Evolutionary conservation across 2,329 filamentous ascomycete species (phyloP).

Genomic region (Thielaviopsis ethacetica): DNA sequence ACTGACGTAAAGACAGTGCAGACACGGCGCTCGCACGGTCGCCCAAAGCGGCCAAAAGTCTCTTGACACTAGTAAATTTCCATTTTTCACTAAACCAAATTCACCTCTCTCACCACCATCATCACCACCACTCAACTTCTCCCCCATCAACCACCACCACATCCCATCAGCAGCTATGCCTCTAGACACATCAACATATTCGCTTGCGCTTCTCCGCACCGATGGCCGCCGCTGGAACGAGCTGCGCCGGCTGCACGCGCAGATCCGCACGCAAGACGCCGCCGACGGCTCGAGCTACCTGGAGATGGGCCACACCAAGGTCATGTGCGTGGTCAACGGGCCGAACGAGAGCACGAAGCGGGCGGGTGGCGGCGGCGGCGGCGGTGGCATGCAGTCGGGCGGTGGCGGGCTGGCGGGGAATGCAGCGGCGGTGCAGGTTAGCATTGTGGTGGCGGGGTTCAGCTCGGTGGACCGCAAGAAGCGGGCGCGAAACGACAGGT

Average conservation of each 20-base stretch:
- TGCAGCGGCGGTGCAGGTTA: slow-evolving; percentile 55
- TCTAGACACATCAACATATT: slow-evolving; percentile 85
- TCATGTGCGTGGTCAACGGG: slow-evolving; percentile 82
- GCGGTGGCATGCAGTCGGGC: not conserved
- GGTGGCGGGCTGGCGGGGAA: slow-evolving; percentile 10
- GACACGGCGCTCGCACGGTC: not conserved
- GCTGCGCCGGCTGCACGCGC: slow-evolving; percentile 70
- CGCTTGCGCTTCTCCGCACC: slow-evolving; percentile 65
- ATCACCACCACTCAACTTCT: not conserved
- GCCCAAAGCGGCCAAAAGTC: not conserved
- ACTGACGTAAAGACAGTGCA: not conserved
- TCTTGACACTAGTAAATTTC: not conserved
- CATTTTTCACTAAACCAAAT: not conserved
- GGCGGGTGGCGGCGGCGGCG: slow-evolving; percentile 11
- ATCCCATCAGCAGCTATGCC: slow-evolving; percentile 46
- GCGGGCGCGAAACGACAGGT: slow-evolving; percentile 64
- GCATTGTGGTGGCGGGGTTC: slow-evolving; percentile 76
- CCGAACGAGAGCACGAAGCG: slow-evolving; percentile 44
- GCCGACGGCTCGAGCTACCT: slow-evolving; percentile 88
- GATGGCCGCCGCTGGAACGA: slow-evolving; percentile 94
- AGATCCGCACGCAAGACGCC: slow-evolving; percentile 81
- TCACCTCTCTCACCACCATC: not conserved
- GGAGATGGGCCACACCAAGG: slow-evolving; percentile 93
- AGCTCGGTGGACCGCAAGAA: slow-evolving; percentile 72
- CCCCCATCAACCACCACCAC: not conserved